Evolutionary conservation across 1,284 basidiomycete species (phyloP).

Genomic region (Microbotryum intermedium): DNA sequence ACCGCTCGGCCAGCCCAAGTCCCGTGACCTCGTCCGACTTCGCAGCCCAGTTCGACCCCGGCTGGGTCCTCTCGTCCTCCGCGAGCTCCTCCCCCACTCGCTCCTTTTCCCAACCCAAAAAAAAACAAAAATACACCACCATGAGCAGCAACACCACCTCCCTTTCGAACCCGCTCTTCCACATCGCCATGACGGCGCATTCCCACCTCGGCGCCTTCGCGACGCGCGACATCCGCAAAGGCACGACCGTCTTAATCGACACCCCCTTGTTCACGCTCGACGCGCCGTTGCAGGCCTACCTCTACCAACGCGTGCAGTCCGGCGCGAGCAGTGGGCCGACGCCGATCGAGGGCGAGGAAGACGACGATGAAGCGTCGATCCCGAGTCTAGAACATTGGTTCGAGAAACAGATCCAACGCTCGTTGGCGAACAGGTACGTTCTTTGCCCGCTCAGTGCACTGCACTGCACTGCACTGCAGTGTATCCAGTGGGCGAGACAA

Average conservation of each 20-base stretch:
- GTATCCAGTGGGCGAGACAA: too few relatives aligned
- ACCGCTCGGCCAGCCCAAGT: too few relatives aligned
- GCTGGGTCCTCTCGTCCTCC: too few relatives aligned
- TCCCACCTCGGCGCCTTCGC: slow-evolving; percentile 29
- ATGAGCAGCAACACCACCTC: background rate
- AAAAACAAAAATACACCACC: too few relatives aligned
- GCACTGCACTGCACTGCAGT: too few relatives aligned
- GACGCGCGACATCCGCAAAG: slow-evolving; percentile 7
- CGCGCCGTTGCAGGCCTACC: slow-evolving; percentile 19
- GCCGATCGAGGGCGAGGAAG: slow-evolving; percentile 20
- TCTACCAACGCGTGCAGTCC: slow-evolving; percentile 13
- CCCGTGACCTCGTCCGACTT: too few relatives aligned
- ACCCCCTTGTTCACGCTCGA: slow-evolving; percentile 29
- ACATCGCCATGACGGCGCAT: slow-evolving; percentile 11
- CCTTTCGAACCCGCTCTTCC: slow-evolving; percentile 6
- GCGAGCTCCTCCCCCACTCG: too few relatives aligned
- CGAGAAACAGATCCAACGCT: slow-evolving; percentile 9
- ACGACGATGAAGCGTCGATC: slow-evolving; percentile 5
- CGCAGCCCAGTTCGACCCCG: too few relatives aligned
- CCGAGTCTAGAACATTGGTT: slow-evolving; percentile 20
- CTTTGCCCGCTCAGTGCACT: too few relatives aligned
- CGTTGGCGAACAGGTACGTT: too few relatives aligned
- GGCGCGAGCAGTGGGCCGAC: slow-evolving; percentile 16
- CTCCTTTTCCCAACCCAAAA: too few relatives aligned
- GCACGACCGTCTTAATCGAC: slow-evolving; percentile 27